phyloP scores from a whole-genome alignment of 345 rosid species.

The Camelina laxa region DNA sequence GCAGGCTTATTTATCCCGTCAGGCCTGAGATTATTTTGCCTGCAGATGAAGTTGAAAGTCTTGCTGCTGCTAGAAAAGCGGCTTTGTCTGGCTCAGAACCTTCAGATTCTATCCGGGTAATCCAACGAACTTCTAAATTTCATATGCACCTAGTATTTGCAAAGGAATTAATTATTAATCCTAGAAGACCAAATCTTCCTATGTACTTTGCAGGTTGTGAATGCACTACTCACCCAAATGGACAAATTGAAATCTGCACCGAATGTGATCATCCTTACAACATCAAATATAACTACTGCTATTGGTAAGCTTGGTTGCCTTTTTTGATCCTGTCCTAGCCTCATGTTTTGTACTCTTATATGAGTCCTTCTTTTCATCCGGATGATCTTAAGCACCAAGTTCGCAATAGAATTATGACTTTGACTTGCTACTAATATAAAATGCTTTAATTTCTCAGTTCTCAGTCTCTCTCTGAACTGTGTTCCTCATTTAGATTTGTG shows the following conservation, averaged over 20 bases:
- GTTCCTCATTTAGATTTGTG: neutral
- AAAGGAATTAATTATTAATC: neutral
- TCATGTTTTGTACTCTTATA: neutral
- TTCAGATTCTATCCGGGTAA: constrained; percentile 96
- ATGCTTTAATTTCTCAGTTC: constrained; percentile 19
- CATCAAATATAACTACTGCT: constrained; percentile 97
- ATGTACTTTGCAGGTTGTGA: constrained; percentile 75
- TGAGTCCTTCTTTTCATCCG: neutral
- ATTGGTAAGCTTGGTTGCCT: constrained; percentile 66
- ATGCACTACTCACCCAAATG: constrained; percentile 96
- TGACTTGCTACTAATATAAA: constrained; percentile 6
- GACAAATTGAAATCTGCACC: constrained; percentile 93
- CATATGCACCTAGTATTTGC: neutral
- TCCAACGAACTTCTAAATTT: constrained; percentile 14
- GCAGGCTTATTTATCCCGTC: constrained; percentile 37
- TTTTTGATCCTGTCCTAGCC: constrained; percentile 18
- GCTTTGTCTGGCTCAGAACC: constrained; percentile 99
- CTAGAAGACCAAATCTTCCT: constrained; percentile 14
- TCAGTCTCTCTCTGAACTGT: constrained; percentile 4
- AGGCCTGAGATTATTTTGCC: constrained; percentile 40
- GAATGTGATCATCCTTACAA: constrained; percentile 87
- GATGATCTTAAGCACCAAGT: constrained; percentile 6
- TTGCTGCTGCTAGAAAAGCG: constrained; percentile 96
- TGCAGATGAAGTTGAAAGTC: constrained; percentile 99
- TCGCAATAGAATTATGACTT: constrained; percentile 12